Percentiles rank a stretch among this genome's conserved stretches.
Conservation (phyloP, 202 grass and related monocot genomes). For the Brachypodium distachyon region DNA sequence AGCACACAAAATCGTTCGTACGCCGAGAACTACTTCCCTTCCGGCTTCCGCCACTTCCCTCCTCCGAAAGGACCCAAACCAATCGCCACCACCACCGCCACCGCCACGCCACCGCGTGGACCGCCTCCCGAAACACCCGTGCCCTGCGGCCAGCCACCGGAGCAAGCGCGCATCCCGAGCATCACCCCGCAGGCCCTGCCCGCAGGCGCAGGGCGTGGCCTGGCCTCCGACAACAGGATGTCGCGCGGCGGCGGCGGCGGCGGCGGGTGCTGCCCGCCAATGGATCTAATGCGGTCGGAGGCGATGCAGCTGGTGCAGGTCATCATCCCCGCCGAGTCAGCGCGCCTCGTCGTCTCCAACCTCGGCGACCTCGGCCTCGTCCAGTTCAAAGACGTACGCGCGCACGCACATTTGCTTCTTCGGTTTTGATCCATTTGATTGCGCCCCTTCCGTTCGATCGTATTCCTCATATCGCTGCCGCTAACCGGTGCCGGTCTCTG, state of each 20-base stretch:
- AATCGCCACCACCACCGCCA: neutral
- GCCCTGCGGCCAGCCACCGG: neutral
- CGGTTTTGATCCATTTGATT: neutral
- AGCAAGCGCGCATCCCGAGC: neutral
- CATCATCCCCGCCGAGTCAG: slow-evolving; percentile 84
- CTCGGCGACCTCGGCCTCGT: slow-evolving; percentile 87
- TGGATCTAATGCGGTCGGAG: slow-evolving; percentile 99
- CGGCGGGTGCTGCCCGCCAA: slow-evolving; percentile 57
- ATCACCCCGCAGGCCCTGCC: neutral
- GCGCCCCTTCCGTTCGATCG: neutral
- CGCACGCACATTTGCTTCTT: neutral
- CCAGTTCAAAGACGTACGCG: slow-evolving; percentile 89
- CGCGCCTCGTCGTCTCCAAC: slow-evolving; percentile 66
- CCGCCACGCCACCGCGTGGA: neutral
- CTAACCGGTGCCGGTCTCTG: neutral
- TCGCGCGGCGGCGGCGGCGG: slow-evolving; percentile 20
- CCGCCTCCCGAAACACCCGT: neutral
- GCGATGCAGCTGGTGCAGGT: slow-evolving; percentile 96
- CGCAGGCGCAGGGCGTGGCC: no score
- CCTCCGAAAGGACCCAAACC: neutral
- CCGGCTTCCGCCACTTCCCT: neutral
- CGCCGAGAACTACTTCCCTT: no score
- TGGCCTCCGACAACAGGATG: neutral
- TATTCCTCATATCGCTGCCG: neutral
- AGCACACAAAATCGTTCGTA: no score